Conservation (phyloP, 768 basidiomycete genomes). For the Astraeus odoratus region DNA sequence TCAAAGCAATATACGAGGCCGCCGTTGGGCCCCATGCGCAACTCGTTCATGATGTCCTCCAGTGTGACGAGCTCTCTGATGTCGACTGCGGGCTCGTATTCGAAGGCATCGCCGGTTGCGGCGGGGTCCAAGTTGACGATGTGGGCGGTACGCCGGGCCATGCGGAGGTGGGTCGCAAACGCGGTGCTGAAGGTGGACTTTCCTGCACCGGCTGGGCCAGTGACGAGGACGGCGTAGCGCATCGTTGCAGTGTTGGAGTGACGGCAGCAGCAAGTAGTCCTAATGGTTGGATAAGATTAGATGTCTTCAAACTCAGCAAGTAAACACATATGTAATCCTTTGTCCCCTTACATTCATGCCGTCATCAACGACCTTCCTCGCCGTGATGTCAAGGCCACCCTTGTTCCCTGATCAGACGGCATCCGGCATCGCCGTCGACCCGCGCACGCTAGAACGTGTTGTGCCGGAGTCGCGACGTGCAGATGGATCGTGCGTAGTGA, state of each 20-base stretch:
- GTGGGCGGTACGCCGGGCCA: constrained; percentile 78
- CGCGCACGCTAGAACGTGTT: constrained; percentile 79
- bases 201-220: constrained; percentile 97
- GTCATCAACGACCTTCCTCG: too few relatives aligned
- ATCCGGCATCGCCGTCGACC: constrained; percentile 81
- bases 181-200: constrained; percentile 92
- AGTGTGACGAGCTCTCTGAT: constrained; percentile 89
- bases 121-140: constrained; percentile 98
- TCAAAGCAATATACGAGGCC: constrained; percentile 98
- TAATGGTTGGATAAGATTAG: constrained; percentile 8
- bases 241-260: constrained; percentile 30
- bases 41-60: constrained; percentile 93
- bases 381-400: constrained; percentile 66
- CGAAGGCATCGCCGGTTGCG: constrained; percentile 78
- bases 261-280: too few relatives aligned
- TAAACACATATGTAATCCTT: background rate
- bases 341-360: too few relatives aligned
- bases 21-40: constrained; percentile 94
- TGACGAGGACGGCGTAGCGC: constrained; percentile 85
- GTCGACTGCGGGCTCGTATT: constrained; percentile 88
- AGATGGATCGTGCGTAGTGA: constrained; percentile 69
- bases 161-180: constrained; percentile 81
- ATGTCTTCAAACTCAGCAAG: constrained; percentile 25
- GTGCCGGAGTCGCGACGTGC: constrained; percentile 76
- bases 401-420: constrained; percentile 62